Percentiles rank a stretch among this genome's conserved stretches.
Conservation (phyloP, 2,329 filamentous ascomycete species). For the Rasamsonia emersonii region DNA sequence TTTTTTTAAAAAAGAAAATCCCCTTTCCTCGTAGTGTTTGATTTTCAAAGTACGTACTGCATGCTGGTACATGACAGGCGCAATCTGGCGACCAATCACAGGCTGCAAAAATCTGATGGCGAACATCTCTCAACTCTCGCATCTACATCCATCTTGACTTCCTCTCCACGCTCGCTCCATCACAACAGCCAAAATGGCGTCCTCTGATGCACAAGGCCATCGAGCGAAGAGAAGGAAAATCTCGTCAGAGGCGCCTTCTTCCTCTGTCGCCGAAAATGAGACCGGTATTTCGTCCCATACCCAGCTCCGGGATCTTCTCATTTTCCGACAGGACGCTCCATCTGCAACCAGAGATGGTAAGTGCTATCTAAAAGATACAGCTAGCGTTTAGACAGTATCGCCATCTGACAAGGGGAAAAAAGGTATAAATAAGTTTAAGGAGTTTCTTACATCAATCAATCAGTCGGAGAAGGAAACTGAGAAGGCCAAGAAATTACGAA, state of each 20-base stretch:
- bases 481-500: slow-evolving; percentile 30
- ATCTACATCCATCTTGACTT: too few species aligned
- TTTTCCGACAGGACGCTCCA: slow-evolving; percentile 59
- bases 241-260: slow-evolving; percentile 15
- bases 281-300: slow-evolving; percentile 40
- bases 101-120: slow-evolving; percentile 3
- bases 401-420: slow-evolving; percentile 1
- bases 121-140: not conserved
- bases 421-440: slow-evolving; percentile 38
- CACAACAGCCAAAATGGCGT: slow-evolving; percentile 19
- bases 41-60: too few species aligned
- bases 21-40: too few species aligned
- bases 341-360: slow-evolving; percentile 52
- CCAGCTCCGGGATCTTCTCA: slow-evolving; percentile 60
- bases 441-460: slow-evolving; percentile 33
- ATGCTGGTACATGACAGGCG: too few species aligned
- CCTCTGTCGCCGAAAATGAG: slow-evolving; percentile 6
- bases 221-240: slow-evolving; percentile 34
- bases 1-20: too few species aligned
- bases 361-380: slow-evolving; percentile 34
- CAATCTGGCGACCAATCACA: slow-evolving; percentile 6
- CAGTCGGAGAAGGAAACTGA: slow-evolving; percentile 27
- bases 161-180: not conserved
- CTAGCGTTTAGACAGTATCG: slow-evolving; percentile 1
- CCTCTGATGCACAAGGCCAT: slow-evolving; percentile 23